Evolutionary conservation across 2,329 filamentous ascomycete genomes (phyloP).

Genomic region (Daldinia sp.): DNA sequence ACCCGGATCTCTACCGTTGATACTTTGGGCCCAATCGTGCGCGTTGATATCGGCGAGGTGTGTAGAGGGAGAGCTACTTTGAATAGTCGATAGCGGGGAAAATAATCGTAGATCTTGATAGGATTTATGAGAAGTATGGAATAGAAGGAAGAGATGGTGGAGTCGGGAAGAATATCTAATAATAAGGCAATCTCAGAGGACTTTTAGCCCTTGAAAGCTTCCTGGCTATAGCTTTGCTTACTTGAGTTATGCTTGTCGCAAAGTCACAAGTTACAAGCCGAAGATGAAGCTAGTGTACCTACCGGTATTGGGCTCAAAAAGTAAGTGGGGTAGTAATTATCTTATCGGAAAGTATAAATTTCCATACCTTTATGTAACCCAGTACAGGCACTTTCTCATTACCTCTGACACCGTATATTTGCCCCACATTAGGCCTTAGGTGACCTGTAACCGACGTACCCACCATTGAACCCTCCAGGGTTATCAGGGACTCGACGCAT

Average conservation of each 20-base stretch:
- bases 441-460: background rate
- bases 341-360: too few relatives aligned
- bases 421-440: background rate
- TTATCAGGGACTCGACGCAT: slow-evolving; percentile 9
- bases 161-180: slow-evolving; percentile 1
- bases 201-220: background rate
- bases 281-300: background rate
- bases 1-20: background rate
- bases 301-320: too few relatives aligned
- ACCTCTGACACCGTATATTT: background rate
- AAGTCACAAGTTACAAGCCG: background rate
- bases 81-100: background rate
- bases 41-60: background rate
- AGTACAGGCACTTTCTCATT: too few relatives aligned
- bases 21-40: background rate
- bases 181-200: background rate
- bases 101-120: background rate
- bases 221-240: background rate
- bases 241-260: background rate
- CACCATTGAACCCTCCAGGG: background rate
- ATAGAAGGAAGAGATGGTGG: background rate
- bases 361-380: too few relatives aligned
- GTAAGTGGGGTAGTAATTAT: too few relatives aligned
- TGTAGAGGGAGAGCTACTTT: background rate
- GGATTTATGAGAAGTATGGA: background rate